phyloP scores from a whole-genome alignment of 371 early-diverging fungal genomes.

The Mortierella sp. region DNA sequence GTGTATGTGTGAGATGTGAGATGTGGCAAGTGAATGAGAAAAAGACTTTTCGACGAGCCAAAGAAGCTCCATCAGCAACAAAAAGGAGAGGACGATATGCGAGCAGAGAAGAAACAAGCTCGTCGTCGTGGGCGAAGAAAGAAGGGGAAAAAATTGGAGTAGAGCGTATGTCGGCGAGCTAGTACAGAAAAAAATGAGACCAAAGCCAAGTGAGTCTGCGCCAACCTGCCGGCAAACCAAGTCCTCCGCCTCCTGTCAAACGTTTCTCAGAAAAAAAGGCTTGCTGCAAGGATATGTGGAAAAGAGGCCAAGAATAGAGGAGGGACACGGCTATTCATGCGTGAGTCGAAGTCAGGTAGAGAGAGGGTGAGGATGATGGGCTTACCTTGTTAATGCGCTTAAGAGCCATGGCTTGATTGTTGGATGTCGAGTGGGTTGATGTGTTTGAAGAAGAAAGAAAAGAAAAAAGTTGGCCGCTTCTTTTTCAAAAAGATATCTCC shows the following conservation, averaged over 20 bases:
- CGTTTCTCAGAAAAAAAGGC: background rate
- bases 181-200: background rate
- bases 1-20: background rate
- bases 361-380: background rate
- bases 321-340: background rate
- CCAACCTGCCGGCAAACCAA: background rate
- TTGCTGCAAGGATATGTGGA: background rate
- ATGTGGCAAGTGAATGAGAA: background rate
- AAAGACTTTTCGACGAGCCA: background rate
- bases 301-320: background rate
- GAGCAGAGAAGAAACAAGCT: background rate
- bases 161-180: background rate
- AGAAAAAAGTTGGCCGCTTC: constrained; percentile 9
- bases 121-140: background rate
- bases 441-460: constrained; percentile 27
- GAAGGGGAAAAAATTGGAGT: background rate
- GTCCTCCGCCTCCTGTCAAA: background rate
- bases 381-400: constrained; percentile 95
- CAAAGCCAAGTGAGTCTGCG: background rate
- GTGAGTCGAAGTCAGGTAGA: background rate
- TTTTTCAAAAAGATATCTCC: background rate
- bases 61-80: background rate
- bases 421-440: constrained; percentile 22
- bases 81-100: background rate
- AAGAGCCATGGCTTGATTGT: constrained; percentile 79